Conservation (phyloP, 1,284 basidiomycete species). For the Pseudomicrostroma phylloplanum region DNA sequence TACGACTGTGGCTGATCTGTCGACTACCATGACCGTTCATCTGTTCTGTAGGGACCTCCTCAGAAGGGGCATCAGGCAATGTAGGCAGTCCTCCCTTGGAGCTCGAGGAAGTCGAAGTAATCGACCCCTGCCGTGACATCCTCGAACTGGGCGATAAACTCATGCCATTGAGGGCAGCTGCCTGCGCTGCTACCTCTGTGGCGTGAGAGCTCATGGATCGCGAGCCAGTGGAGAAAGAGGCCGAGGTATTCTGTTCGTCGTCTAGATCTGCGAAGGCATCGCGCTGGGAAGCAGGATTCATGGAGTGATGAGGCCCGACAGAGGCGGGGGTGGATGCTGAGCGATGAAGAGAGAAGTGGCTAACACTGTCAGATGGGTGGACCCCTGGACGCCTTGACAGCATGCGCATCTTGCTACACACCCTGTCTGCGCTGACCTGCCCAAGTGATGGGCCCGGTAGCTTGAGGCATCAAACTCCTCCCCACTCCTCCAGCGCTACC, state of each 20-base stretch:
- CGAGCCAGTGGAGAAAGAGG: background rate
- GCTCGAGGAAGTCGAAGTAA: background rate
- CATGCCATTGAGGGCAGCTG: constrained; percentile 3
- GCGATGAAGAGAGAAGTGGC: background rate
- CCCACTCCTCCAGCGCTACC: constrained; percentile 26
- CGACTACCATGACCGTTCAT: background rate
- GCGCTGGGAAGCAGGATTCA: constrained; percentile 6
- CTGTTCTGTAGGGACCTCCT: background rate
- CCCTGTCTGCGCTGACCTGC: background rate
- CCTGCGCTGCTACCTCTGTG: background rate
- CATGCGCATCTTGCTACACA: background rate
- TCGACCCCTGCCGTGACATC: background rate
- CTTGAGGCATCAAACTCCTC: constrained; percentile 32
- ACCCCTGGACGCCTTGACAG: background rate
- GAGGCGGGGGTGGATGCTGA: constrained; percentile 2
- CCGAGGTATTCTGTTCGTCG: constrained; percentile 17
- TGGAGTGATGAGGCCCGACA: constrained; percentile 13
- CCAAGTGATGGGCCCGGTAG: constrained; percentile 25
- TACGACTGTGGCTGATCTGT: background rate
- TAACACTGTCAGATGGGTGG: background rate
- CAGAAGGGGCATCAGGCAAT: background rate
- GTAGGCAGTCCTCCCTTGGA: background rate
- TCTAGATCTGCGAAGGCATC: constrained; percentile 43
- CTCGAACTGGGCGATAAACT: background rate
- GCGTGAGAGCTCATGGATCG: background rate